Percentiles rank a stretch among this genome's conserved stretches.
Evolutionary conservation across 225 moss, liverwort and hornwort species (phyloP).

Genomic region (Pseudoscleropodium purum): DNA sequence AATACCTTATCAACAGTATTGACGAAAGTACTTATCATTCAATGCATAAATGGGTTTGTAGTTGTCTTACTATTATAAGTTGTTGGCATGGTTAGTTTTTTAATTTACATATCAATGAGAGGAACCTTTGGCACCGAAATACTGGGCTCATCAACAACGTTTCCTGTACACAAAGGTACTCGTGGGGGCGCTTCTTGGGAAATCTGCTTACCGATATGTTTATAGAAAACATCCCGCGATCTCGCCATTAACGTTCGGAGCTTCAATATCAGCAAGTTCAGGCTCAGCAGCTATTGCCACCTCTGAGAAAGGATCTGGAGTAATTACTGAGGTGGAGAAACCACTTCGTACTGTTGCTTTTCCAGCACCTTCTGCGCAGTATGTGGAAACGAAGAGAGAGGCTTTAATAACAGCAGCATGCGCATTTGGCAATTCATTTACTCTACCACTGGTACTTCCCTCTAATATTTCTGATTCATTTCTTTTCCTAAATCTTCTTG

Average conservation of each 20-base stretch:
- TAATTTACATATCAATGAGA: background rate
- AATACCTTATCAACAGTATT: background rate
- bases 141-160: background rate
- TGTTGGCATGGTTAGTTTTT: background rate
- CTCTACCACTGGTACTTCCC: conserved; percentile 65
- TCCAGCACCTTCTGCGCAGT: conserved; percentile 4
- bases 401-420: conserved; percentile 47
- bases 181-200: conserved; percentile 62
- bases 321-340: background rate
- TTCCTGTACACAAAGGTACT: conserved; percentile 35
- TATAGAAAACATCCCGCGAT: conserved; percentile 8
- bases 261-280: conserved; percentile 3
- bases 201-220: conserved; percentile 41
- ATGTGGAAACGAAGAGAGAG: conserved; percentile 30
- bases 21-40: background rate
- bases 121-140: background rate
- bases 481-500: background rate
- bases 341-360: background rate
- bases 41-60: background rate
- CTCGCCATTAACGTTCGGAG: background rate
- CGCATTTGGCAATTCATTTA: conserved; percentile 92
- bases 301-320: conserved; percentile 1
- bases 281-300: background rate
- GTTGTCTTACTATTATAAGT: background rate
- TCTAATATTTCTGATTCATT: background rate